A percentile compares a stretch with the other conserved stretches of the same genome.
Evolutionary conservation across 2,329 filamentous ascomycete species (phyloP).

Genomic region (Chaetomiaceae sp.): DNA sequence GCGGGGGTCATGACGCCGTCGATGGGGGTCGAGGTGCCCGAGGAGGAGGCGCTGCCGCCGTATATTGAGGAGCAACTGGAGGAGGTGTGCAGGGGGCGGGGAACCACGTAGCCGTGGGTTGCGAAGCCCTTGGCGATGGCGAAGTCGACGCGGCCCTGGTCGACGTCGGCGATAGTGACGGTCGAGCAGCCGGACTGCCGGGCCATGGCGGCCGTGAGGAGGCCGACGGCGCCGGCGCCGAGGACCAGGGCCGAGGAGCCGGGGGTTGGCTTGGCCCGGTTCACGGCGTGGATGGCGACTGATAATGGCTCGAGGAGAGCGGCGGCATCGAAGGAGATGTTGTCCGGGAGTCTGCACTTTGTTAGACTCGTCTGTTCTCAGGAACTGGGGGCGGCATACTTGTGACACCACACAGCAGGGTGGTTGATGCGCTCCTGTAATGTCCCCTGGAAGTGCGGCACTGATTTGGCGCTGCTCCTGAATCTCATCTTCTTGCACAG

Average conservation of each 20-base stretch:
- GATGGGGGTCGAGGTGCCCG: slow-evolving; percentile 46
- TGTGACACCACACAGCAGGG: slow-evolving; percentile 58
- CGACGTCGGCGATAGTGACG: slow-evolving; percentile 58
- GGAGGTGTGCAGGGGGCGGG: slow-evolving; percentile 39
- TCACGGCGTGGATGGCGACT: slow-evolving; percentile 58
- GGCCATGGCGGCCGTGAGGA: slow-evolving; percentile 60
- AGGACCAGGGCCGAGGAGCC: slow-evolving; percentile 58
- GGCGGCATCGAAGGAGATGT: slow-evolving; percentile 55
- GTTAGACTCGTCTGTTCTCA: slow-evolving; percentile 20
- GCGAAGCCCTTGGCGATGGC: slow-evolving; percentile 56
- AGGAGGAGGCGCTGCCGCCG: slow-evolving; percentile 40
- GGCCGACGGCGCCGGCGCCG: slow-evolving; percentile 60
- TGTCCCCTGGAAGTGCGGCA: slow-evolving; percentile 61
- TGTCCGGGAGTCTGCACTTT: slow-evolving; percentile 48
- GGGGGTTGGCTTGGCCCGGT: slow-evolving; percentile 48
- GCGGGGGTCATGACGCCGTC: slow-evolving; percentile 41
- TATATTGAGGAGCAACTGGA: slow-evolving; percentile 41
- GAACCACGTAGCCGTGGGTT: slow-evolving; percentile 54
- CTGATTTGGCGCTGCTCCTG: slow-evolving; percentile 57
- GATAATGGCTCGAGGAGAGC: slow-evolving; percentile 59
- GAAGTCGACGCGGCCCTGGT: slow-evolving; percentile 56
- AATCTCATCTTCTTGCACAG: slow-evolving; percentile 60
- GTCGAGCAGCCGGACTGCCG: slow-evolving; percentile 55
- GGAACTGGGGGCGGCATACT: slow-evolving; percentile 38
- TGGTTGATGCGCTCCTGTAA: slow-evolving; percentile 61